Base-by-base conservation (phyloP, 768 basidiomycete species). In the Amanita brunnescens region DNA sequence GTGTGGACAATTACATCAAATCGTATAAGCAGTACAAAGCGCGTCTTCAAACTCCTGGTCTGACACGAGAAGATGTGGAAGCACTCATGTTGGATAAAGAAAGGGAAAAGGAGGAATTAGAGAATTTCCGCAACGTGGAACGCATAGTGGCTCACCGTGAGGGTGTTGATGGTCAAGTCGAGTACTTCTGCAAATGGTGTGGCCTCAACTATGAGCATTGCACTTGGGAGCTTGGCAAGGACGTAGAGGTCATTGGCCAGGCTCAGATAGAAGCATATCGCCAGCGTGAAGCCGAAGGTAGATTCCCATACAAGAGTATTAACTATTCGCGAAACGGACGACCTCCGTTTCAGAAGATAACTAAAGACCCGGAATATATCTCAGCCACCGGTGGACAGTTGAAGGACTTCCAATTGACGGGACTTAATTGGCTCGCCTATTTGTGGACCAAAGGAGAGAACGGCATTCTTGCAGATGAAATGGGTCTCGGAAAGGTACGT, bases 1-100 rank as follows among this genome's bases (percentile, higher is more conserved):
- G 93, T 46, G 91, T 99, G 55, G 96, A 98, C 70, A 98, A 99
- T 69, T 99, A 98, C 68, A 96, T 99, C 79, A 95, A 94, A 64
- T 79, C 80, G 30, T 89, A 87, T 70, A 89, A 87, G 62, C 59
- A 64, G 0, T 91, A 88, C 72, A 80, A 87, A 56, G 72, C 77
- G 21, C 79, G 80, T 42, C 73, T 87, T 24, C 70, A 74, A 35
- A 73, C 80, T 1, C 81, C 85, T 1, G 78, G 80, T 14, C 72
- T 91, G 23, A 80, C 85, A 2, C 78, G 80, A 6, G 96, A 99
- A 72, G 96, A 99, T 56, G 72, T 82, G 49, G 96, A 99, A 68
- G 82, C 83, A 3, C 79, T 95, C 49, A 76, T 88, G 56, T 80
- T 99, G 41, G 93, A 93, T 65, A 85, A 85, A 64, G 94, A 97